Conservation (phyloP, 2,329 filamentous ascomycete species). For the Fusarium albidum region DNA sequence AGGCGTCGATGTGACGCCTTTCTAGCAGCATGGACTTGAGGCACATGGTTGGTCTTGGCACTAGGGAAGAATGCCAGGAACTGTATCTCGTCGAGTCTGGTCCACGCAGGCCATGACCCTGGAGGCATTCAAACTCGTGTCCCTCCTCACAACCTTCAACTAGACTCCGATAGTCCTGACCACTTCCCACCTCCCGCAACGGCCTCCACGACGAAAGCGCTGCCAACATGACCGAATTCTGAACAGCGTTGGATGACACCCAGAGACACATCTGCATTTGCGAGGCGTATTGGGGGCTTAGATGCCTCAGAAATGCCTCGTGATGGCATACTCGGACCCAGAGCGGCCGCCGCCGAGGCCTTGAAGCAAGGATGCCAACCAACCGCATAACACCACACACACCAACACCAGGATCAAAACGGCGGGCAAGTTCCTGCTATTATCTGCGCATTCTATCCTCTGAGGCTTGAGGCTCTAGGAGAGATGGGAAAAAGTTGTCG, state of each 20-base stretch:
- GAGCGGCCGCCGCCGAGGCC: conserved; percentile 24
- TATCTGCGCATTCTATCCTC: no score
- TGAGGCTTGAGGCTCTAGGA: no score
- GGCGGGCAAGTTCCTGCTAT: neutral
- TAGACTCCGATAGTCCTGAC: no score
- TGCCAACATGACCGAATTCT: no score
- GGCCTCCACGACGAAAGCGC: neutral
- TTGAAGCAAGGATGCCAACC: conserved; percentile 17
- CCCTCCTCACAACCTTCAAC: no score
- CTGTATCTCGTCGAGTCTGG: no score
- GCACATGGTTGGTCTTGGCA: no score
- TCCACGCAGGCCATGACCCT: no score
- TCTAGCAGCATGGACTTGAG: conserved; percentile 44
- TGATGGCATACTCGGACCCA: conserved; percentile 8
- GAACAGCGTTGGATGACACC: neutral
- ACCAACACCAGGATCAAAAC: neutral
- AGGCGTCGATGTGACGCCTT: conserved; percentile 10
- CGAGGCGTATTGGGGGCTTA: conserved; percentile 2
- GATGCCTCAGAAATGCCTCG: conserved; percentile 6
- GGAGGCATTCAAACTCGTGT: no score
- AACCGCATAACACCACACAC: conserved; percentile 24
- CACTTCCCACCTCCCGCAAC: conserved; percentile 15
- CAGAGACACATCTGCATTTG: neutral
- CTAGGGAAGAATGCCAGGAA: no score
- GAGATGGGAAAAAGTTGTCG: no score